These are phyloP conservation scores for Musa balbisiana DNA, from an alignment of 202 grass and related monocot genomes.

Conservation along the genomic window DNA sequence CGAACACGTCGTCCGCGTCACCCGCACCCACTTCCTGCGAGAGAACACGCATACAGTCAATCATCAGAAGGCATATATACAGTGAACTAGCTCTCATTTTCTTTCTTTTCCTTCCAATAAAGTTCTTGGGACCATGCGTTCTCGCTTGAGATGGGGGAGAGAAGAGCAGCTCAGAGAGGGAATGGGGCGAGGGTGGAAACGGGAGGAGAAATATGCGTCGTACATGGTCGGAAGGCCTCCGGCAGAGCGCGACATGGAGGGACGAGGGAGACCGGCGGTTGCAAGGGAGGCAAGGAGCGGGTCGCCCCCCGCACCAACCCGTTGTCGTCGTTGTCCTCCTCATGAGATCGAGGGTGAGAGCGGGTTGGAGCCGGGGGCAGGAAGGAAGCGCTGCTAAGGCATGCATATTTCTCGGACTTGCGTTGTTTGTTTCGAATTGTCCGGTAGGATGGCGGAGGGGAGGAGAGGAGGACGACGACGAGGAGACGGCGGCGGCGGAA, in stretches of 20 bases:
- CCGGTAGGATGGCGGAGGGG: background rate
- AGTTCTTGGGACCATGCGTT: too few species aligned
- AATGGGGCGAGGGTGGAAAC: background rate
- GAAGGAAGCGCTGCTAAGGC: background rate
- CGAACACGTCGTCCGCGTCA: constrained; percentile 67
- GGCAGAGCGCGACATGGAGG: background rate
- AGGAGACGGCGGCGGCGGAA: background rate
- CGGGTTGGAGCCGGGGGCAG: background rate
- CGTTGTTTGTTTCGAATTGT: background rate
- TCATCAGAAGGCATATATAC: background rate
- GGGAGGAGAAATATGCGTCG: background rate
- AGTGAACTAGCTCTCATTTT: too few species aligned
- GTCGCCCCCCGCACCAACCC: background rate
- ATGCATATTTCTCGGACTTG: background rate
- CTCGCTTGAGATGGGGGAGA: background rate
- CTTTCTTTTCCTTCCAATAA: too few species aligned
- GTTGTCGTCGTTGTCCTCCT: background rate
- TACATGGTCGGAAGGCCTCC: background rate
- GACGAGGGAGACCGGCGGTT: background rate
- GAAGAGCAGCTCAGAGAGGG: background rate
- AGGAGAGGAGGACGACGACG: background rate
- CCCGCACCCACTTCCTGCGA: constrained; percentile 42
- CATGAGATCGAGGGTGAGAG: background rate
- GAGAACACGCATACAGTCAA: background rate
- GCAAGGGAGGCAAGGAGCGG: background rate